Conservation (phyloP, 768 basidiomycete species). For the Krasilnikovozyma curviuscula region DNA sequence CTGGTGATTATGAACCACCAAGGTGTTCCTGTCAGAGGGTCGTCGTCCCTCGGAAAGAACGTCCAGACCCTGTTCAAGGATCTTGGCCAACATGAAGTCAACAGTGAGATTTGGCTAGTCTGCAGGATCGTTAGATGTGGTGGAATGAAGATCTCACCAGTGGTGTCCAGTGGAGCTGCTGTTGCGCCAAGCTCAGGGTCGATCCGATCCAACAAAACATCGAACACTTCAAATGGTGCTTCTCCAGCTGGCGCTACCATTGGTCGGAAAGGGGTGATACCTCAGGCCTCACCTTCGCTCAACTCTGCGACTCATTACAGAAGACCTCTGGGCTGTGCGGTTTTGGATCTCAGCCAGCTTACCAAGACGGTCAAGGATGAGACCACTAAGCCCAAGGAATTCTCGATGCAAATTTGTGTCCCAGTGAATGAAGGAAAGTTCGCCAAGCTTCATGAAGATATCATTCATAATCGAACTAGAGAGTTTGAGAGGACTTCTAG, state of each 20-base stretch:
- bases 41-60: background rate
- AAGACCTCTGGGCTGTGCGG: constrained; percentile 88
- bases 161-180: background rate
- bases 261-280: background rate
- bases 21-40: constrained; percentile 60
- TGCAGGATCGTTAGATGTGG: constrained; percentile 81
- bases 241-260: background rate
- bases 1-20: constrained; percentile 79
- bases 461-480: constrained; percentile 55
- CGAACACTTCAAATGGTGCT: background rate
- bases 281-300: background rate
- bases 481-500: constrained; percentile 68
- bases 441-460: constrained; percentile 86
- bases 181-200: too few species aligned
- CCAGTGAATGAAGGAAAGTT: constrained; percentile 68
- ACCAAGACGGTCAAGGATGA: constrained; percentile 47
- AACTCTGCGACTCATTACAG: constrained; percentile 32
- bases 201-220: background rate
- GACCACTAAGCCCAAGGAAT: constrained; percentile 44
- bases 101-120: constrained; percentile 70
- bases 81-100: constrained; percentile 64
- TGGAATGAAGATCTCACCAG: constrained; percentile 42
- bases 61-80: constrained; percentile 80
- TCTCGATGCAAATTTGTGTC: constrained; percentile 70
- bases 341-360: constrained; percentile 64